Percentiles rank a stretch among this genome's conserved stretches.
Conservation (phyloP, 805 yeast species). For the Danielozyma ontarioensis region DNA sequence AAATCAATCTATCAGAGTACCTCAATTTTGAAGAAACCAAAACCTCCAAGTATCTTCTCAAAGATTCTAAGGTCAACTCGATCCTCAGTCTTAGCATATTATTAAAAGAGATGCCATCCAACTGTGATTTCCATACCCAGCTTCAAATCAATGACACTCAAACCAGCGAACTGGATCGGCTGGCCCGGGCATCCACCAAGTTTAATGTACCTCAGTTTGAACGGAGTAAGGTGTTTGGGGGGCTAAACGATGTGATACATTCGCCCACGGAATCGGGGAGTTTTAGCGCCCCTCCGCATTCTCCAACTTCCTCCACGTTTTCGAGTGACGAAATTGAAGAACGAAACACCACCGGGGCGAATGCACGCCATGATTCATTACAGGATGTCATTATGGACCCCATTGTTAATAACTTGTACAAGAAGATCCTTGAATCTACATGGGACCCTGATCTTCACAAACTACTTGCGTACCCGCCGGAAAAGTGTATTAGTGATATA, state of each 20-base stretch:
- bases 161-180: neutral
- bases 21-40: conserved; percentile 48
- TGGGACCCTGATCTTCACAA: conserved; percentile 53
- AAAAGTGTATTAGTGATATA: conserved; percentile 70
- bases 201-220: conserved; percentile 36
- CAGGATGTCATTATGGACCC: conserved; percentile 39
- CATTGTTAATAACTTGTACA: conserved; percentile 44
- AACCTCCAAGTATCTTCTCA: conserved; percentile 62
- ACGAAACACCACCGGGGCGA: neutral
- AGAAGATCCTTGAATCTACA: conserved; percentile 50
- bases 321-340: neutral
- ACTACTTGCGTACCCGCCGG: conserved; percentile 53
- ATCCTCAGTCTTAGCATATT: conserved; percentile 60
- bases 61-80: conserved; percentile 78
- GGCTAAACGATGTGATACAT: conserved; percentile 39
- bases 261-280: neutral
- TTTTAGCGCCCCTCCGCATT: neutral
- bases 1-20: conserved; percentile 69
- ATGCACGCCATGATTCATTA: conserved; percentile 5
- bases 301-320: neutral
- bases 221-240: conserved; percentile 44
- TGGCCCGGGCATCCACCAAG: conserved; percentile 33
- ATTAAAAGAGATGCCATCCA: conserved; percentile 38
- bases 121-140: conserved; percentile 38
- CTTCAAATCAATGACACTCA: conserved; percentile 27